Percentiles rank a stretch among this genome's conserved stretches.
Conservation (phyloP, 306 rosid species). For the Lathyrus tuberosus region DNA sequence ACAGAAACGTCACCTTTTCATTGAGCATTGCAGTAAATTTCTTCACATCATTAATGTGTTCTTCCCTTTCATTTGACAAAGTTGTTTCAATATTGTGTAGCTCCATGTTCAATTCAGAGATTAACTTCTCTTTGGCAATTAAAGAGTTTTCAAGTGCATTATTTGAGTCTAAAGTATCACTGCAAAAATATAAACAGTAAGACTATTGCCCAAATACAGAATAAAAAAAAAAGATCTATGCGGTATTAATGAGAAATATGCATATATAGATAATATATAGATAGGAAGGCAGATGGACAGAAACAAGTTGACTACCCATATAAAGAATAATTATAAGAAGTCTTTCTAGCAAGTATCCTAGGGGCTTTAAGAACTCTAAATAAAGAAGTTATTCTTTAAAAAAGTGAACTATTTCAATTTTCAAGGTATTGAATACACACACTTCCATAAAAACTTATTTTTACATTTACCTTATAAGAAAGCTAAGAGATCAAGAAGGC, state of each 20-base stretch:
- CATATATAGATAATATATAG: constrained; percentile 27
- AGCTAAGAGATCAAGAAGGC: too few relatives aligned
- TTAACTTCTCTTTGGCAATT: constrained; percentile 90
- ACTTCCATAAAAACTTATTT: too few relatives aligned
- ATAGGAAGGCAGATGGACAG: constrained; percentile 18
- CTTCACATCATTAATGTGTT: constrained; percentile 85
- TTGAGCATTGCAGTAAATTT: constrained; percentile 75
- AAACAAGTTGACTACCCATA: constrained; percentile 22
- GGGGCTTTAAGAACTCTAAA: too few relatives aligned
- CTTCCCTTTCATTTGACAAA: constrained; percentile 82
- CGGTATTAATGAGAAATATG: constrained; percentile 9
- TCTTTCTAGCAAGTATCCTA: too few relatives aligned
- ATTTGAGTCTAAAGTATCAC: constrained; percentile 79
- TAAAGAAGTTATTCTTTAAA: too few relatives aligned
- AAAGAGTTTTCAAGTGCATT: constrained; percentile 87
- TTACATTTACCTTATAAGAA: too few relatives aligned
- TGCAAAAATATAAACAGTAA: constrained; percentile 50
- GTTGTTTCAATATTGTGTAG: constrained; percentile 89
- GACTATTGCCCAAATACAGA: constrained; percentile 16
- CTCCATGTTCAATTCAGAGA: constrained; percentile 94
- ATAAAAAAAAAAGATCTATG: not conserved
- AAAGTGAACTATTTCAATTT: too few relatives aligned
- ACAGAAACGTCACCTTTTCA: constrained; percentile 67
- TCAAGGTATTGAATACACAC: too few relatives aligned
- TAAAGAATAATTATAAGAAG: constrained; percentile 1